phyloP scores from a whole-genome alignment of 192 early-diverging fungal species.

The Chytriomyces confervae region DNA sequence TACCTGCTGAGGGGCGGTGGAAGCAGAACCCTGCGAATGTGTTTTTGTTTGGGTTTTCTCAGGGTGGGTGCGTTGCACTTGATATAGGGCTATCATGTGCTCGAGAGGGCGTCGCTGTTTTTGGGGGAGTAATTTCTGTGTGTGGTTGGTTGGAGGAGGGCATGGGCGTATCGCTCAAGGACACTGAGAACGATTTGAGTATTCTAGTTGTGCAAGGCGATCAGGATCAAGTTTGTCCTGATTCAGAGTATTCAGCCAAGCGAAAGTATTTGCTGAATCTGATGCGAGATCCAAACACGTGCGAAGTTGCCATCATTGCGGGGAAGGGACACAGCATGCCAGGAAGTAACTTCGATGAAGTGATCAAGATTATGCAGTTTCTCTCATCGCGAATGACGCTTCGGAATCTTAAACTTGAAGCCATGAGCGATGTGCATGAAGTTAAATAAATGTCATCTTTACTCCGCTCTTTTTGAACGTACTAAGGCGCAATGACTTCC shows the following conservation, averaged over 20 bases:
- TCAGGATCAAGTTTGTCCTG: constrained; percentile 53
- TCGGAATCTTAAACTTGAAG: constrained; percentile 61
- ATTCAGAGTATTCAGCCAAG: constrained; percentile 25
- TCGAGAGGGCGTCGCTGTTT: neutral
- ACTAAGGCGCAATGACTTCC: neutral
- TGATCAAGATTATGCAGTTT: constrained; percentile 67
- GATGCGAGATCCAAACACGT: constrained; percentile 35
- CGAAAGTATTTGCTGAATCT: constrained; percentile 3
- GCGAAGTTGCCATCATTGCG: constrained; percentile 49
- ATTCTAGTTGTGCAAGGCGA: constrained; percentile 68
- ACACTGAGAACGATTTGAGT: constrained; percentile 27
- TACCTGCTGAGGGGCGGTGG: constrained; percentile 36
- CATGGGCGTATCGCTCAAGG: constrained; percentile 27
- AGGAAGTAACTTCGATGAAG: constrained; percentile 51
- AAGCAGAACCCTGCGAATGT: constrained; percentile 53
- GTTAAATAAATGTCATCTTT: constrained; percentile 48
- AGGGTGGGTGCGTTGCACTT: constrained; percentile 72
- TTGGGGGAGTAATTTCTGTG: constrained; percentile 66
- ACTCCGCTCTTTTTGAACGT: neutral
- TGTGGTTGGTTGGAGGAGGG: constrained; percentile 55
- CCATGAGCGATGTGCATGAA: constrained; percentile 70
- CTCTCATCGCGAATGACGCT: constrained; percentile 60
- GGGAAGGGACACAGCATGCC: constrained; percentile 69
- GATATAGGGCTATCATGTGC: constrained; percentile 61
- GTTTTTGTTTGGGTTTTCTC: constrained; percentile 76